A percentile compares a stretch with the other conserved stretches of the same genome.
phyloP scores from a whole-genome alignment of 768 basidiomycete genomes.

The Polyporus arcularius region DNA sequence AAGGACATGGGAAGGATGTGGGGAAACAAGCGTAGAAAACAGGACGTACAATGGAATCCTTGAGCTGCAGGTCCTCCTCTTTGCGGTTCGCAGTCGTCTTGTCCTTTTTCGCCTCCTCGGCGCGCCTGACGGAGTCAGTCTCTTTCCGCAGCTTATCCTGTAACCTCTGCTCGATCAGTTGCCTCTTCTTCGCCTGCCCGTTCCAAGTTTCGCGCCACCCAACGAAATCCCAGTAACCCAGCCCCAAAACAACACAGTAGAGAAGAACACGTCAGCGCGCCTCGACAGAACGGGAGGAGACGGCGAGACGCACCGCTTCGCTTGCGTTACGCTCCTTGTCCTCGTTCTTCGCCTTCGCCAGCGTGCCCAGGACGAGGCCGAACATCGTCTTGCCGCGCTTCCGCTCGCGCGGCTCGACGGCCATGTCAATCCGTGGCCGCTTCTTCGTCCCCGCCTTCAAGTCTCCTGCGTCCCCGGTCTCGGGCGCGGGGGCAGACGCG shows the following conservation, averaged over 20 bases:
- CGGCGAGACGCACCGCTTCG: constrained; percentile 60
- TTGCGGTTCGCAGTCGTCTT: constrained; percentile 73
- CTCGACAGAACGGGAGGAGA: neutral
- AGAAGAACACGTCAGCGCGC: neutral
- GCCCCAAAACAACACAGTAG: neutral
- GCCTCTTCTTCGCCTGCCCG: constrained; percentile 77
- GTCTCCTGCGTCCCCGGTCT: constrained; percentile 29
- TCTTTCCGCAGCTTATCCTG: constrained; percentile 84
- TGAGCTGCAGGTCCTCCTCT: constrained; percentile 81
- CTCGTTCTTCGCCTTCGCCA: constrained; percentile 86
- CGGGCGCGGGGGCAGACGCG: constrained; percentile 15
- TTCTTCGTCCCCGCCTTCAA: constrained; percentile 41
- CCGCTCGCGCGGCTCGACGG: constrained; percentile 57
- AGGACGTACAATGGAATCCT: constrained; percentile 73
- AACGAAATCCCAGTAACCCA: too few species aligned
- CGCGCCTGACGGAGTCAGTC: constrained; percentile 81
- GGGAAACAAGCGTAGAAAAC: neutral
- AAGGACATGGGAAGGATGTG: neutral
- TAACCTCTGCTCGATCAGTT: constrained; percentile 80
- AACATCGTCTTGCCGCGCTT: constrained; percentile 90
- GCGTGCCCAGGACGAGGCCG: constrained; percentile 78
- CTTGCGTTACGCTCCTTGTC: constrained; percentile 84
- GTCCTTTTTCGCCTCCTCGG: constrained; percentile 86
- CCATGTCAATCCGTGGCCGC: constrained; percentile 75
- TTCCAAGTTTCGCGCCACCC: neutral